phyloP scores from a whole-genome alignment of 495 filamentous ascomycete species.

The Penicilliopsis zonata region DNA sequence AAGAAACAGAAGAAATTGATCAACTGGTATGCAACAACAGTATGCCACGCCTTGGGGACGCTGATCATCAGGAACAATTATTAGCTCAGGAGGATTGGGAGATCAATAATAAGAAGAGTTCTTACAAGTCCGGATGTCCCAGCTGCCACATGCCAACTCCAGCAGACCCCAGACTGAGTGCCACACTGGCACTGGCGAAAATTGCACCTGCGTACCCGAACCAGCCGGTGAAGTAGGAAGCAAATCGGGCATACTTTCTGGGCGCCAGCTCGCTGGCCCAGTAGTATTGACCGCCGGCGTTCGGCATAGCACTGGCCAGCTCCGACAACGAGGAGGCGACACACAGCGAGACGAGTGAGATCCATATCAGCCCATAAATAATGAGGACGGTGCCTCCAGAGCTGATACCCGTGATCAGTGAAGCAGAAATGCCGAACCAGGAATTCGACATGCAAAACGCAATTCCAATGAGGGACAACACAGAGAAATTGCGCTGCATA shows the following conservation, averaged over 20 bases:
- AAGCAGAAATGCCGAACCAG: slow-evolving; percentile 50
- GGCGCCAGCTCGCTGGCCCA: slow-evolving; percentile 51
- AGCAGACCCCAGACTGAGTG: slow-evolving; percentile 37
- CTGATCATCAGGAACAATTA: slow-evolving; percentile 10
- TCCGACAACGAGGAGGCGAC: slow-evolving; percentile 45
- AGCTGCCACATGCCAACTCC: slow-evolving; percentile 47
- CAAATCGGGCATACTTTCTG: slow-evolving; percentile 34
- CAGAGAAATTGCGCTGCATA: slow-evolving; percentile 45
- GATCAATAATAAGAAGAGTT: slow-evolving; percentile 1
- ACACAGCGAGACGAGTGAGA: slow-evolving; percentile 40
- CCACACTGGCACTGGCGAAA: slow-evolving; percentile 48
- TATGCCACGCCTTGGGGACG: slow-evolving; percentile 42
- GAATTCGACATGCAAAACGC: slow-evolving; percentile 54
- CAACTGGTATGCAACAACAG: slow-evolving; percentile 37
- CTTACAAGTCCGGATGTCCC: slow-evolving; percentile 44
- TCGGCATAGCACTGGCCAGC: slow-evolving; percentile 45
- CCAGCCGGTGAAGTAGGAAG: slow-evolving; percentile 45
- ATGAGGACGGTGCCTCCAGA: slow-evolving; percentile 48
- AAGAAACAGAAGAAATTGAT: slow-evolving; percentile 44
- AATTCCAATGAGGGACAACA: slow-evolving; percentile 44
- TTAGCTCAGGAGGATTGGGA: slow-evolving; percentile 4
- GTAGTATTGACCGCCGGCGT: slow-evolving; percentile 53
- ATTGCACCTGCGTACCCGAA: slow-evolving; percentile 45
- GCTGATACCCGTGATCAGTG: slow-evolving; percentile 46
- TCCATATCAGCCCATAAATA: slow-evolving; percentile 48